Evolutionary conservation across 768 basidiomycete species (phyloP).

Genomic region (Lentinula sp.): DNA sequence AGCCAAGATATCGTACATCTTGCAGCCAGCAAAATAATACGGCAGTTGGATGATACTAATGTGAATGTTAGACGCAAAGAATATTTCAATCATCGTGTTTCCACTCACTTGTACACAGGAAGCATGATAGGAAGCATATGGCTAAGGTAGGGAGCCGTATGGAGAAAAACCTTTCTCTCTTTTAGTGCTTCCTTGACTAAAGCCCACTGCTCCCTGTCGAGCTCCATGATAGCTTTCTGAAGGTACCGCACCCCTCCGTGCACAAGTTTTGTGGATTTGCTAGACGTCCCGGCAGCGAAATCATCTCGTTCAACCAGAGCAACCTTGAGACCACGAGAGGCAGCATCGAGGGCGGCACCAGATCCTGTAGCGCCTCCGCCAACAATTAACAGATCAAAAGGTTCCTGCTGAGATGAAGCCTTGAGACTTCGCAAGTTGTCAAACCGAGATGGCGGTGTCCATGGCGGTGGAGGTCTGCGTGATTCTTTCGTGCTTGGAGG

Average conservation of each 20-base stretch:
- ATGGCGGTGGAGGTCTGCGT: conserved; percentile 69
- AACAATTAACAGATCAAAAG: conserved; percentile 78
- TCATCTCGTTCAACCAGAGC: conserved; percentile 92
- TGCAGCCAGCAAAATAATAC: conserved; percentile 93
- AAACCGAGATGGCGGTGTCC: conserved; percentile 69
- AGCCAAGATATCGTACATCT: conserved; percentile 92
- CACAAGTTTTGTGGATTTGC: conserved; percentile 96
- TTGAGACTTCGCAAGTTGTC: conserved; percentile 59
- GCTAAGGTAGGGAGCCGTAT: conserved; percentile 92
- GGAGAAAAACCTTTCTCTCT: conserved; percentile 89
- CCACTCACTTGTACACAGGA: conserved; percentile 82
- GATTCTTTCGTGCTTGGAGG: conserved; percentile 57
- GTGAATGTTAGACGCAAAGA: not conserved
- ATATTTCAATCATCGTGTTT: not conserved
- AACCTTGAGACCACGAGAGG: conserved; percentile 84
- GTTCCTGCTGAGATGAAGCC: conserved; percentile 40
- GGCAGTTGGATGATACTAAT: conserved; percentile 64
- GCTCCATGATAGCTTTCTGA: conserved; percentile 92
- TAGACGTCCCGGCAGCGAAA: conserved; percentile 87
- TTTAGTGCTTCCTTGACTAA: conserved; percentile 93
- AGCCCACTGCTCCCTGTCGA: conserved; percentile 96
- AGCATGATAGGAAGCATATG: conserved; percentile 96
- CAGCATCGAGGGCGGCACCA: conserved; percentile 95
- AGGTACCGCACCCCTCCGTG: conserved; percentile 98
- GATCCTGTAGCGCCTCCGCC: conserved; percentile 97